A percentile compares a stretch with the other conserved stretches of the same genome.
phyloP scores from a whole-genome alignment of 345 rosid species.

The Populus nigra region DNA sequence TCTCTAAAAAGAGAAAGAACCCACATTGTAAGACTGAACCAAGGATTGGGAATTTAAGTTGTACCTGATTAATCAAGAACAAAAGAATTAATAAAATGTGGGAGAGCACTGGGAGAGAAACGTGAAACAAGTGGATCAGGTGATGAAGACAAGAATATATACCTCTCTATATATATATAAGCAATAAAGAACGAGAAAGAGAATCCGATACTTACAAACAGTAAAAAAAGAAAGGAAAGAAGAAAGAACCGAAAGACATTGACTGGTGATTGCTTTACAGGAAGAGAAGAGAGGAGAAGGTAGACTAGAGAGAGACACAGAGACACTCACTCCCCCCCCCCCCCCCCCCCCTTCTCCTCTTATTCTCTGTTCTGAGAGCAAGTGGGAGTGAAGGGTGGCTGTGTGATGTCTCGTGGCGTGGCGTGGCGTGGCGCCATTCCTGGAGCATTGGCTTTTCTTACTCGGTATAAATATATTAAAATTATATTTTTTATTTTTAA shows the following conservation, averaged over 20 bases:
- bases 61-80: background rate
- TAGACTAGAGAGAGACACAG: constrained; percentile 3
- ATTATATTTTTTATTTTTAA: no score
- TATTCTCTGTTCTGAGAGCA: background rate
- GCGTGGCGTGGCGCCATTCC: background rate
- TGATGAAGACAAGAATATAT: background rate
- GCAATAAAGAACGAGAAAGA: background rate
- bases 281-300: constrained; percentile 7
- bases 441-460: background rate
- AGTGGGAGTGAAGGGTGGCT: background rate
- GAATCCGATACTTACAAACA: background rate
- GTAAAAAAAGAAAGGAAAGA: background rate
- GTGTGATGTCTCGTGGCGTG: background rate
- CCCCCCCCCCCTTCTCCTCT: no score
- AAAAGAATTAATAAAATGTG: background rate
- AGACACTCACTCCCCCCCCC: background rate
- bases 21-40: background rate
- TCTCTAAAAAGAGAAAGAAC: background rate
- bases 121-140: constrained; percentile 19
- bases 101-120: constrained; percentile 19
- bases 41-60: background rate
- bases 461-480: no score
- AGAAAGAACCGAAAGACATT: background rate
- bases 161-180: background rate
- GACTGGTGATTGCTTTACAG: background rate